Percentiles rank a stretch among this genome's conserved stretches.
phyloP scores from a whole-genome alignment of 2,329 filamentous ascomycete genomes.

The Dactylellina haptotyla region DNA sequence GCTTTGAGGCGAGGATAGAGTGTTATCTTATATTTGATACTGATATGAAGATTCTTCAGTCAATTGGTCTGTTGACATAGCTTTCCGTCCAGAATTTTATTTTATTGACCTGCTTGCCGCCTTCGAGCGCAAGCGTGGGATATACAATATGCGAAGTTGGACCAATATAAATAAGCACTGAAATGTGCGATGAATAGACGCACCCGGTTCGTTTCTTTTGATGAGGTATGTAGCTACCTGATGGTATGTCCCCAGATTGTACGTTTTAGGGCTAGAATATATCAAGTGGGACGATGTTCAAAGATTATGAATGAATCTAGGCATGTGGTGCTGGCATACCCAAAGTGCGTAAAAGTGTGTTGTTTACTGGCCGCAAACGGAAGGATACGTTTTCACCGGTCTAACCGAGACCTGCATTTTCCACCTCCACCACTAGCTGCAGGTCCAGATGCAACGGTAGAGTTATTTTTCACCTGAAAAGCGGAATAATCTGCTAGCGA shows the following conservation, averaged over 20 bases:
- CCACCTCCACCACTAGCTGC: background rate
- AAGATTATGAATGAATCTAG: too few relatives aligned
- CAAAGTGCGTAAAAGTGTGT: too few relatives aligned
- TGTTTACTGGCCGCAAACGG: background rate
- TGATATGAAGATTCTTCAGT: too few relatives aligned
- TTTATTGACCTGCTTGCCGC: too few relatives aligned
- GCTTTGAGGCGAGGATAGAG: too few relatives aligned
- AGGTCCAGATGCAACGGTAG: background rate
- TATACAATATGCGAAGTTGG: background rate
- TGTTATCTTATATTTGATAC: too few relatives aligned
- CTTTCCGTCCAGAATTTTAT: too few relatives aligned
- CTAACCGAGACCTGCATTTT: background rate
- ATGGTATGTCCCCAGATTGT: background rate
- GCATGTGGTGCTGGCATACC: background rate
- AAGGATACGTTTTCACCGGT: too few relatives aligned
- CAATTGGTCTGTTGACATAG: too few relatives aligned
- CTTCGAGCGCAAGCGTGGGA: background rate
- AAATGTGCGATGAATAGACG: background rate
- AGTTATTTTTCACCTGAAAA: too few relatives aligned
- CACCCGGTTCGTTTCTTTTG: background rate
- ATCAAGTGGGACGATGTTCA: background rate
- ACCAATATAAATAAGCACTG: background rate
- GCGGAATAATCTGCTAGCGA: too few relatives aligned
- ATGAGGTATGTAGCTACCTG: slow-evolving; percentile 21
- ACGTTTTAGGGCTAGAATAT: slow-evolving; percentile 19